Evolutionary conservation across 1,284 basidiomycete species (phyloP), one percentile per base, ranked within the genome.

Genomic region (Boletus coffeatus): DNA sequence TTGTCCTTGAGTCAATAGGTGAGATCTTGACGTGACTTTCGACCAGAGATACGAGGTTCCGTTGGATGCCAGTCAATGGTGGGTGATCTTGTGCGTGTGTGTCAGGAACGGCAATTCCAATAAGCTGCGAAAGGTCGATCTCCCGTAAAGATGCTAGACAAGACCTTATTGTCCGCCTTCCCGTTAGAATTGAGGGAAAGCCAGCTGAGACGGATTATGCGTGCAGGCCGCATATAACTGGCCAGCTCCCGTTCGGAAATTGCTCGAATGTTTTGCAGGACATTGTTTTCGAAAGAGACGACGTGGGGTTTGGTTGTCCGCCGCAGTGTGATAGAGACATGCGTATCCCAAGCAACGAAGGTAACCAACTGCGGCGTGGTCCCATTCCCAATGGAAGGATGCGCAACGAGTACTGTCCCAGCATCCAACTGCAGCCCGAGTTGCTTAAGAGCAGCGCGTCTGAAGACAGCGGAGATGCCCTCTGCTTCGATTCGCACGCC

Each of bases 401-500:
- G 81, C 53, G 77, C 78, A n/a, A 75, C 76, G 13, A 83, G 73
- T 50, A 82, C 69, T 6, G 81, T 83, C 11, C 75, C 73, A 29
- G 74, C 79, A 61, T 82, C 79, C 52, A 81, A 68, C 41, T 65
- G 68, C n/a, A 76, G 61, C 25, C 66, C 67, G 3, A 76, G 66
- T 52, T 72, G 67, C 6, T 53, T 56, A 36, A 52, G 62, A 62
- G 72, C 73, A 11, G 78, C 74, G 39, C 73, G 76, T 58, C 79
- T 77, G 46, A 83, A 69, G 56, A 83, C 77, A 41, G 81, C 75
- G 10, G 81, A 82, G 29, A 84, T 78, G 6, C 82, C 82, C 67
- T 83, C 83, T 1, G 78, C 77, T 67, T 84, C 83, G 34, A 84
- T 83, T 11, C 83, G 78, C 36, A 84, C 81, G 32, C 83, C 82